phyloP scores from a whole-genome alignment of 2,329 filamentous ascomycete species.

The Aplosporella prunicola region DNA sequence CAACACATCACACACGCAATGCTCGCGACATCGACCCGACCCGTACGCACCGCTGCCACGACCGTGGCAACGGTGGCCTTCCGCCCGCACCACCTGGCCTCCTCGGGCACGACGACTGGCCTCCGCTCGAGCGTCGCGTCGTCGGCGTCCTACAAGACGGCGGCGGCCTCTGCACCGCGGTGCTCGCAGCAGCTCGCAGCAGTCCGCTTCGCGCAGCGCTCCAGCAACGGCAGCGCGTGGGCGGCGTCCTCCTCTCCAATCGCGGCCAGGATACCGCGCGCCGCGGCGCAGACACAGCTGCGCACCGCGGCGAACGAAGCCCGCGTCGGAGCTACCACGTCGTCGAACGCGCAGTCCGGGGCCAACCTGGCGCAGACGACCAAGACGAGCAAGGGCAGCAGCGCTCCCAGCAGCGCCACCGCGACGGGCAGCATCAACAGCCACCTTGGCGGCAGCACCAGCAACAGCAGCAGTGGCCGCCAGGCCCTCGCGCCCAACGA shows the following conservation, averaged over 20 bases:
- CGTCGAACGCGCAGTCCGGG: no score
- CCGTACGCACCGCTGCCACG: slow-evolving; percentile 8
- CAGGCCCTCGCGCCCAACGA: slow-evolving; percentile 14
- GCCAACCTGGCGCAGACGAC: no score
- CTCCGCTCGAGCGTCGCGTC: slow-evolving; percentile 4
- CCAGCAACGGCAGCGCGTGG: neutral
- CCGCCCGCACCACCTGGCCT: slow-evolving; percentile 3
- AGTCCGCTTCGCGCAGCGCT: slow-evolving; percentile 1
- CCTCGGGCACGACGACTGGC: no score
- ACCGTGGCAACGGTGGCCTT: slow-evolving; percentile 3
- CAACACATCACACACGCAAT: neutral
- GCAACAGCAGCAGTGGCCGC: neutral
- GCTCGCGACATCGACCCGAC: slow-evolving; percentile 5
- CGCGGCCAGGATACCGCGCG: slow-evolving; percentile 1
- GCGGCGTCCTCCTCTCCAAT: slow-evolving; percentile 2
- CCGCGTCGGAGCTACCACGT: no score
- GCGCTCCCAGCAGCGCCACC: neutral
- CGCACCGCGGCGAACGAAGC: no score
- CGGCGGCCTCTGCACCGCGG: neutral
- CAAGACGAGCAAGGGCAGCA: no score
- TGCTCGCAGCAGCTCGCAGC: neutral
- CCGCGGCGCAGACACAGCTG: no score
- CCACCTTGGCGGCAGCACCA: neutral
- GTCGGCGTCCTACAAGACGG: slow-evolving; percentile 6
- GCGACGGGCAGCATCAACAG: neutral